phyloP scores from a whole-genome alignment of 2,329 filamentous ascomycete species.

The Septoria linicola region DNA sequence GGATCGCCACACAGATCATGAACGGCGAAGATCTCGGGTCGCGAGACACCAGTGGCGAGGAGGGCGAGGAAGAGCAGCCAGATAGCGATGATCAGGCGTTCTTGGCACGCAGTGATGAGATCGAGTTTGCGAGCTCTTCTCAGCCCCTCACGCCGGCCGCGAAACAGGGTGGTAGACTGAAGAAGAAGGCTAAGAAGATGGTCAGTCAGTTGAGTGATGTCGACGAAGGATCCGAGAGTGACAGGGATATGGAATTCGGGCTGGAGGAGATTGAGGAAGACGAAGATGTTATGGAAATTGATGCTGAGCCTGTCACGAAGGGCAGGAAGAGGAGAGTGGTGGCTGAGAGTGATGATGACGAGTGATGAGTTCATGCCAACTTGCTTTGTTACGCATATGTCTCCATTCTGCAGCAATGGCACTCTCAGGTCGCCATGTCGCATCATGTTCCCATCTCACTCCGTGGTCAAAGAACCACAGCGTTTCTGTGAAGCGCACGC shows the following conservation, averaged over 20 bases:
- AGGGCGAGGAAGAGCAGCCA: conserved; percentile 45
- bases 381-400: too few species aligned
- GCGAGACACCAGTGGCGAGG: conserved; percentile 45
- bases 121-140: conserved; percentile 35
- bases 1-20: conserved; percentile 35
- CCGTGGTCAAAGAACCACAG: too few species aligned
- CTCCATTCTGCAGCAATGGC: too few species aligned
- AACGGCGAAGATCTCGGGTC: conserved; percentile 44
- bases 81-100: conserved; percentile 50
- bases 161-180: conserved; percentile 20
- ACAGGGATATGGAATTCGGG: conserved; percentile 7
- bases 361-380: neutral
- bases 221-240: conserved; percentile 21
- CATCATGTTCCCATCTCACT: too few species aligned
- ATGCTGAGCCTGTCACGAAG: conserved; percentile 6
- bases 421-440: too few species aligned
- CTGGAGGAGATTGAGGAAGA: conserved; percentile 6
- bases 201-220: conserved; percentile 14
- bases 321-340: conserved; percentile 23
- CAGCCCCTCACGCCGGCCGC: conserved; percentile 21
- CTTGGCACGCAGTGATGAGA: conserved; percentile 46
- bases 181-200: conserved; percentile 12
- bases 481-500: too few species aligned
- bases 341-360: conserved; percentile 24
- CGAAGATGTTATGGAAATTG: conserved; percentile 12